Base-by-base conservation (phyloP, 768 basidiomycete genomes). In the Strobilomyces echinocephalus region DNA sequence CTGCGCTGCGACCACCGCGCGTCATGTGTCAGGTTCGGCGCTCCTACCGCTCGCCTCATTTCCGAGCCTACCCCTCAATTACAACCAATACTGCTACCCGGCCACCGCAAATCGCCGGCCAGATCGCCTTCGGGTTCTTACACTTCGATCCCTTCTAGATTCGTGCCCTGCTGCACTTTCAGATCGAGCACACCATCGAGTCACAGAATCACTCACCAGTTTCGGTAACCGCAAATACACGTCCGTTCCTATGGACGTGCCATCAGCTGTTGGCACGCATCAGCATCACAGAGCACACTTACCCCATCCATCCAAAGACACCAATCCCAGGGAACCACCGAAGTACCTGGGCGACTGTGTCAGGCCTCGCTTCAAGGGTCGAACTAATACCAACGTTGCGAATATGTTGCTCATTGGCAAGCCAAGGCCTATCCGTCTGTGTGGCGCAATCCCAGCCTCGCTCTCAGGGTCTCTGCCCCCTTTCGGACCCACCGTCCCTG, bases 341-440 rank as follows among this genome's bases (percentile, higher is more conserved):
- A 91, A 91, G 69, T 91, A 92, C 47, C 88, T 90, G 41, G 24
- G 21, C 47, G 51, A 21, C 38, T 9, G 12, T 26, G 41, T 53
- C 56, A 48, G 40, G 15, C 26, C 20, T 39, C 11, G 24, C 44
- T 49, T 45, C 31, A 20, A 33, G 33, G 39, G 5, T 21, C 24
- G 46, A 56, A 46, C 18, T n/a, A 28, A 30, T 30, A 69, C 81
- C 53, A 60, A 89, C 80, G 84, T 91, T 54, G 91, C 84, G 68
- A 83, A 92, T 34, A 93, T 91, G 62, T 90, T 87, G 66, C 91
- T 89, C 89, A 93, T 90, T 0, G 91, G 89, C 18, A 93, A 70
- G 6, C 91, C 91, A 42, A 93, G 84, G 3, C 91, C 91, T 52
- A 92, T 87, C 40, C 79, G 76, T 42, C 79, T 79, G 66, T 85